Evolutionary conservation across 2,329 filamentous ascomycete species (phyloP).

Genomic region (Leptographium flavum): DNA sequence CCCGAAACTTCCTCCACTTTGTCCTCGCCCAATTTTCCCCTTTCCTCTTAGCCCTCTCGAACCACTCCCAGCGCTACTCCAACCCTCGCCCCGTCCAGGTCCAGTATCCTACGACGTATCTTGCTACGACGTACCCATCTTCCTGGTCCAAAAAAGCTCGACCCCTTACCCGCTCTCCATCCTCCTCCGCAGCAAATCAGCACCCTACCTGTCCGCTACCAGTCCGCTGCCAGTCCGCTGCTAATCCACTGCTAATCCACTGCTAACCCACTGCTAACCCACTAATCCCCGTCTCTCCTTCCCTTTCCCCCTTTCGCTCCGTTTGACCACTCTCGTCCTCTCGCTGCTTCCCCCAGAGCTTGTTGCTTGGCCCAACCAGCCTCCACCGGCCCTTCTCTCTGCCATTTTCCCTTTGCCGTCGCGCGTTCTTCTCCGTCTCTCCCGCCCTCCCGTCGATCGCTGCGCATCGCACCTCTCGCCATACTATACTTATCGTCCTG

Average conservation of each 20-base stretch:
- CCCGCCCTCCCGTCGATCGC: background rate
- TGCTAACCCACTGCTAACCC: too few relatives aligned
- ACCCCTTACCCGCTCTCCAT: background rate
- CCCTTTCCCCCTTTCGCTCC: background rate
- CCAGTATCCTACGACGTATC: too few relatives aligned
- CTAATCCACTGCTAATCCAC: too few relatives aligned
- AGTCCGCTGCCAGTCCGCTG: too few relatives aligned
- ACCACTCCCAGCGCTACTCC: conserved; percentile 1
- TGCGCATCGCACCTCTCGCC: background rate
- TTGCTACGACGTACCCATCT: too few relatives aligned
- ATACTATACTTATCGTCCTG: background rate
- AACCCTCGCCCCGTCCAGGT: background rate
- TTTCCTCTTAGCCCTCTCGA: background rate
- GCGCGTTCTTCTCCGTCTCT: background rate
- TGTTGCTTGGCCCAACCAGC: background rate
- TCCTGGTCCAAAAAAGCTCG: too few relatives aligned
- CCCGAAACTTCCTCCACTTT: background rate
- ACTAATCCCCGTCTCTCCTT: background rate
- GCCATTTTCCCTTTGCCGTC: background rate
- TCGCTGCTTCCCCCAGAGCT: conserved; percentile 1
- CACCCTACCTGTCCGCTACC: background rate
- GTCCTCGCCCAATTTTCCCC: conserved; percentile 1
- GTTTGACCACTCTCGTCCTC: background rate
- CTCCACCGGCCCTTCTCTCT: background rate
- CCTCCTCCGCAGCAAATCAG: background rate